Base-by-base conservation (phyloP, 2,329 filamentous ascomycete genomes). In the Aspergillus sp. region DNA sequence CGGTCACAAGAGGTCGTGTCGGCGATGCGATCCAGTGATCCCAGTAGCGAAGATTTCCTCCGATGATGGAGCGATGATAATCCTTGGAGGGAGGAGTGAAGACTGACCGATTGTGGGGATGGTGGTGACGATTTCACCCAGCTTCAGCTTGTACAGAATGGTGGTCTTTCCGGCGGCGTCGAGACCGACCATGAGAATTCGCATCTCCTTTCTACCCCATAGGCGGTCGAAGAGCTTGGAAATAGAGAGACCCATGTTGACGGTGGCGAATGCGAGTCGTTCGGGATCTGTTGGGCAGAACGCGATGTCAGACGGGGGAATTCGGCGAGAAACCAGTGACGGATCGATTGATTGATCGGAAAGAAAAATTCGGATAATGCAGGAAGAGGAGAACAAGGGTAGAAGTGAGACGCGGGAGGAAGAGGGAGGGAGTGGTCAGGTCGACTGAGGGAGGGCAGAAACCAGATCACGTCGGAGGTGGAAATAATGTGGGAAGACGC, bases 121-220 rank as follows among this genome's bases (percentile, higher is more conserved):
- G 65, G 94, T 99, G 73, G 94, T 97, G 76, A 97, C 94, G 74
- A 95, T 94, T 83, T 96, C 73, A 74, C 94, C 93, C 72, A 99
- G 89, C 86, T 99, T 99, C 77, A 99, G 87, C 85, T 99, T 99
- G 83, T 99, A 99, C 67, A 99, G 87, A 73, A 99, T 99, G 68
- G 94, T 99, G 72, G 94, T 99, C 86, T 99, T 99, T 88, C 94
- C 94, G 76, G 94, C 94, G 70, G 94, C 94, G 78, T 99, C 94
- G 71, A 99, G 87, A 85, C 94, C 94, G 69, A 99, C 92, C 94
- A 99, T 99, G 79, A 99, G 79, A 82, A 99, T 96, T 83, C 94
- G 87, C 94, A 99, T 99, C 86, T 99, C 94, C 87, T 97, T 97
- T 88, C 96, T 96, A 73, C 93, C 91, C 88, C 90, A 96, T 77